phyloP scores from a whole-genome alignment of 148 eudicot genomes.

The Nepenthes gracilis region DNA sequence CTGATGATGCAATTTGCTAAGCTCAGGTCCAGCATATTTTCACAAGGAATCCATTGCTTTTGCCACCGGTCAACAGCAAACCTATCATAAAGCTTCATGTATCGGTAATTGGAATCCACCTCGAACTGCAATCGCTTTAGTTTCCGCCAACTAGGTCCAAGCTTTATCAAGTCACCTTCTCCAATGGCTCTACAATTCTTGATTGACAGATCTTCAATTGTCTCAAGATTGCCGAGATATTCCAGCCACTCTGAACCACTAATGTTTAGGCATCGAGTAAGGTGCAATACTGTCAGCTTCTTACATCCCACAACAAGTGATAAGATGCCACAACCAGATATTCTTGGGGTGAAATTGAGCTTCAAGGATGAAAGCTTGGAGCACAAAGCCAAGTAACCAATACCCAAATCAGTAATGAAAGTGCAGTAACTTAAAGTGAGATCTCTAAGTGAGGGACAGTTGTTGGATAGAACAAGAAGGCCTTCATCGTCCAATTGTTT shows the following conservation, averaged over 20 bases:
- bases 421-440: slow-evolving; percentile 86
- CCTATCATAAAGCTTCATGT: slow-evolving; percentile 71
- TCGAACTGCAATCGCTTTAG: slow-evolving; percentile 59
- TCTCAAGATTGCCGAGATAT: slow-evolving; percentile 64
- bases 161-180: slow-evolving; percentile 75
- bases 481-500: slow-evolving; percentile 80
- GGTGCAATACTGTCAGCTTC: slow-evolving; percentile 46
- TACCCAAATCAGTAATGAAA: slow-evolving; percentile 70
- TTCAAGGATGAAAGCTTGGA: slow-evolving; percentile 65
- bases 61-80: slow-evolving; percentile 69
- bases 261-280: slow-evolving; percentile 58
- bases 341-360: slow-evolving; percentile 62
- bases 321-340: slow-evolving; percentile 76
- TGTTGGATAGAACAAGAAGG: slow-evolving; percentile 43
- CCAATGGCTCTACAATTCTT: slow-evolving; percentile 82
- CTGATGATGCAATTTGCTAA: slow-evolving; percentile 69
- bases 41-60: slow-evolving; percentile 60
- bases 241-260: slow-evolving; percentile 78
- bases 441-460: slow-evolving; percentile 45
- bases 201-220: slow-evolving; percentile 51
- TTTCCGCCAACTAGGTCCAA: slow-evolving; percentile 62
- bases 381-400: slow-evolving; percentile 55
- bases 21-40: slow-evolving; percentile 57
- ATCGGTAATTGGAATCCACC: slow-evolving; percentile 76
- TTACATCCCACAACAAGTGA: slow-evolving; percentile 72